Evolutionary conservation across 768 basidiomycete species (phyloP).

Genomic region (Tricholoma sp.): DNA sequence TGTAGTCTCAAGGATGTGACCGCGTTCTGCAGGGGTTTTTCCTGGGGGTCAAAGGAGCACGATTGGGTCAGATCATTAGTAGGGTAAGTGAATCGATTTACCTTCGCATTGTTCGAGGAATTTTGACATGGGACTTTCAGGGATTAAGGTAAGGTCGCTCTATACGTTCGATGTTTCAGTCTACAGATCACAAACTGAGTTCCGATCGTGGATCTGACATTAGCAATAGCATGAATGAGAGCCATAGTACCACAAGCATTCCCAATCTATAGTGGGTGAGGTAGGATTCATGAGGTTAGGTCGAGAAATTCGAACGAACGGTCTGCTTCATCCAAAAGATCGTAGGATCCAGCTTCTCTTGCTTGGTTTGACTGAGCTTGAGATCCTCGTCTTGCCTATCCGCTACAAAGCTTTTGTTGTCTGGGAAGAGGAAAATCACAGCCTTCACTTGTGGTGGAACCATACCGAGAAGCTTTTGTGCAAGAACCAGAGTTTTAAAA

Average conservation of each 20-base stretch:
- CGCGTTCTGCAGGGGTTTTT: constrained; percentile 69
- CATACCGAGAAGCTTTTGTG: constrained; percentile 55
- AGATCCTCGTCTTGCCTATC: neutral
- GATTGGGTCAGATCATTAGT: neutral
- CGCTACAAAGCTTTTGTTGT: neutral
- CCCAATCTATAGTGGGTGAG: constrained; percentile 43
- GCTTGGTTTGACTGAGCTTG: neutral
- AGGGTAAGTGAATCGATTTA: neutral
- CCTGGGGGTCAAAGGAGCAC: constrained; percentile 27
- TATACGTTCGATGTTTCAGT: neutral
- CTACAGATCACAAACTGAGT: neutral
- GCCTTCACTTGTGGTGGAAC: constrained; percentile 78
- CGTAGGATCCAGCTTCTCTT: constrained; percentile 18
- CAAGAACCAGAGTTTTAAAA: neutral
- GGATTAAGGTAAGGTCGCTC: constrained; percentile 42
- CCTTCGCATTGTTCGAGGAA: constrained; percentile 59
- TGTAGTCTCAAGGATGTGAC: constrained; percentile 69
- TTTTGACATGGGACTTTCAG: constrained; percentile 54
- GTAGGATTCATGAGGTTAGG: too few species aligned
- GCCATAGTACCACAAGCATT: constrained; percentile 92
- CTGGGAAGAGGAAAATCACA: constrained; percentile 77
- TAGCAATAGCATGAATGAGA: constrained; percentile 76
- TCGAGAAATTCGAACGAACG: constrained; percentile 32
- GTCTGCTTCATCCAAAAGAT: constrained; percentile 91
- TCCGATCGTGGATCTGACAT: constrained; percentile 39